Conservation (phyloP, 495 filamentous ascomycete species). For the Talaromyces proteolyticus region DNA sequence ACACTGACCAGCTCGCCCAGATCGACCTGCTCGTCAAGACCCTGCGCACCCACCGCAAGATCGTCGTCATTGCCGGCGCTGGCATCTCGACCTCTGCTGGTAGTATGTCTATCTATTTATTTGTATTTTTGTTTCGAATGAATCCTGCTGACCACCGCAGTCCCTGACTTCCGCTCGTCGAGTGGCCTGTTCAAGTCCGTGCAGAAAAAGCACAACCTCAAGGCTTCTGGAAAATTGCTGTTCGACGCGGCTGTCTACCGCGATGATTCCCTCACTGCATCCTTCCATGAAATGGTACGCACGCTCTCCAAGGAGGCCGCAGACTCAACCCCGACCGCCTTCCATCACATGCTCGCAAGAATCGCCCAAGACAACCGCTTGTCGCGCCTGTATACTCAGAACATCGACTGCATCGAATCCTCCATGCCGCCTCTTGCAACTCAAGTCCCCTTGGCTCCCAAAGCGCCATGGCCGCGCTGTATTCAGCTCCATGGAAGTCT, state of each 20-base stretch:
- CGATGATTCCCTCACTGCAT: conserved; percentile 75
- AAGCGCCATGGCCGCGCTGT: conserved; percentile 88
- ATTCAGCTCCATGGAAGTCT: conserved; percentile 93
- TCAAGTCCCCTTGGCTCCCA: conserved; percentile 61
- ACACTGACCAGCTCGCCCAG: conserved; percentile 46
- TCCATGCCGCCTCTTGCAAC: conserved; percentile 75
- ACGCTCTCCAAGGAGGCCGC: conserved; percentile 70
- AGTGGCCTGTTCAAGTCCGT: conserved; percentile 81
- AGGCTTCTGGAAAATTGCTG: conserved; percentile 88
- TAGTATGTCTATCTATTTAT: conserved; percentile 63
- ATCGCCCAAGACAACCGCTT: conserved; percentile 84
- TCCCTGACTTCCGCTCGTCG: conserved; percentile 93
- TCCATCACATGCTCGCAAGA: conserved; percentile 90
- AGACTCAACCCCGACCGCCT: conserved; percentile 74
- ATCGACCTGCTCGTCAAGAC: conserved; percentile 65
- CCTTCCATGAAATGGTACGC: conserved; percentile 95
- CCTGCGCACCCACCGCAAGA: conserved; percentile 86
- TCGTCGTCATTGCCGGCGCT: conserved; percentile 92
- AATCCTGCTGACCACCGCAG: conserved; percentile 33
- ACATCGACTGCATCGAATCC: conserved; percentile 92
- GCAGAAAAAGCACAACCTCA: conserved; percentile 79
- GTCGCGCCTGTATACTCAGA: conserved; percentile 91
- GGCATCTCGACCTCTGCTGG: conserved; percentile 96
- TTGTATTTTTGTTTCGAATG: not conserved
- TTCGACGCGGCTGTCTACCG: conserved; percentile 98